phyloP scores from a whole-genome alignment of 768 basidiomycete species.

The Lentinula edodes region DNA sequence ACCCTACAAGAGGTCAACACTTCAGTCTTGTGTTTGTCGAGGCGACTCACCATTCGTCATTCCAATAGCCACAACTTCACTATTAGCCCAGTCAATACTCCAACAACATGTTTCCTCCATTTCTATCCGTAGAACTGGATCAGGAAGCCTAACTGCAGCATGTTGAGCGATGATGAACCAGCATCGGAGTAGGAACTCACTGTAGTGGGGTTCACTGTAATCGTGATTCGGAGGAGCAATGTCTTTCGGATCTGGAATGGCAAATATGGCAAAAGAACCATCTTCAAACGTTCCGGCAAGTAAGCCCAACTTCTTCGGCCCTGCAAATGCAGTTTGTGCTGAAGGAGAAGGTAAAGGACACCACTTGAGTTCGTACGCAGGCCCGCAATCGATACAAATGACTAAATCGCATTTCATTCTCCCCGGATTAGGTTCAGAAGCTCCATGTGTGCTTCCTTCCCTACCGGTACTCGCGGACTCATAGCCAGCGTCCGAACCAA shows the following conservation, averaged over 20 bases:
- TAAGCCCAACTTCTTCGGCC: conserved; percentile 67
- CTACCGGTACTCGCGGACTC: background rate
- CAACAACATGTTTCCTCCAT: conserved; percentile 73
- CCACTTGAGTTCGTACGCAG: conserved; percentile 83
- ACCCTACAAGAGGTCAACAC: conserved; percentile 26
- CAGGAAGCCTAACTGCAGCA: conserved; percentile 45
- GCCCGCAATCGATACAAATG: conserved; percentile 76
- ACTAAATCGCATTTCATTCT: conserved; percentile 77
- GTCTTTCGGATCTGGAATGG: conserved; percentile 73
- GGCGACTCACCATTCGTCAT: conserved; percentile 65
- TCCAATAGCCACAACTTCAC: conserved; percentile 75
- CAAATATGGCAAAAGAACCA: conserved; percentile 74
- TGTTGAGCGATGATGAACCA: background rate
- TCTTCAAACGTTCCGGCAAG: conserved; percentile 84
- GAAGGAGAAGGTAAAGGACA: conserved; percentile 79
- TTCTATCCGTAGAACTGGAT: conserved; percentile 69
- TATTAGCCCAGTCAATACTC: conserved; percentile 88
- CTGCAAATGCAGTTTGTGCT: conserved; percentile 12
- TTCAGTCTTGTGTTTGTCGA: background rate
- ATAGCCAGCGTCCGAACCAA: conserved; percentile 17
- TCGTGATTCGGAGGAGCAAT: conserved; percentile 26
- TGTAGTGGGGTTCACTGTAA: conserved; percentile 34
- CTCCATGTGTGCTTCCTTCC: conserved; percentile 6
- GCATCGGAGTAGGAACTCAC: conserved; percentile 29
- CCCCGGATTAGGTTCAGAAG: conserved; percentile 33